Base-by-base conservation (phyloP, 805 yeast genomes). In the Candida berthetii region DNA sequence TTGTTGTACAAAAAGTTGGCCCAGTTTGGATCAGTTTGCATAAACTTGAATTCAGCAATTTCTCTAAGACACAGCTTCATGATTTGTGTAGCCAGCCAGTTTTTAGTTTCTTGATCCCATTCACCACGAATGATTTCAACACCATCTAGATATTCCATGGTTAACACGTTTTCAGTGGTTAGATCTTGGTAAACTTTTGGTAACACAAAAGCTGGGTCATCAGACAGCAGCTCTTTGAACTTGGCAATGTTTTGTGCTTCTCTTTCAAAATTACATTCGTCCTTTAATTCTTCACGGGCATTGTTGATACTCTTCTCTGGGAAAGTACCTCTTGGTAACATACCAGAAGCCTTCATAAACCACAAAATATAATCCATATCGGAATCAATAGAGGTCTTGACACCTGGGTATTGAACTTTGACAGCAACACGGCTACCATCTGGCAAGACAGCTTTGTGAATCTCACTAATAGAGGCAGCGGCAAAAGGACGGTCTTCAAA, bases 11-110 rank as follows among this genome's bases (percentile, higher is more conserved):
- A 65, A 65, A 93, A 93, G 61, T 93, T 93, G 36, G 99, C 97
- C 99, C 99, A 93, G 62, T 93, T 93, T 39, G 99, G 99, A 65
- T 93, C 99, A 1, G 98, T 91, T 65, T 93, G 99, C 99, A 93
- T 93, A 65, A 83, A 91, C 54, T 75, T 76, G 67, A 84, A 90
- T 51, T 76, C 68, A 13, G 89, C 86, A 60, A 93, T 85, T 64
- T 93, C 99, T 50, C 75, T 70, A 37, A 93, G 66, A 56, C 96
- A 89, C 34, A 93, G 69, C 48, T 87, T 75, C 96, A 93, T 85
- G 40, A 93, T 80, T 49, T 83, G 75, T 3, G 86, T 76, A 15
- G 96, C 95, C 40, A 93, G 82, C 78, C 85, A 85, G 62, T 93
- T 70, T 46, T 75, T 79, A 7, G 83, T 78, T 8, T 76, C 78